A percentile compares a stretch with the other conserved stretches of the same genome.
Evolutionary conservation across 768 basidiomycete genomes (phyloP).

Genomic region (Leccinum subgranulosum): DNA sequence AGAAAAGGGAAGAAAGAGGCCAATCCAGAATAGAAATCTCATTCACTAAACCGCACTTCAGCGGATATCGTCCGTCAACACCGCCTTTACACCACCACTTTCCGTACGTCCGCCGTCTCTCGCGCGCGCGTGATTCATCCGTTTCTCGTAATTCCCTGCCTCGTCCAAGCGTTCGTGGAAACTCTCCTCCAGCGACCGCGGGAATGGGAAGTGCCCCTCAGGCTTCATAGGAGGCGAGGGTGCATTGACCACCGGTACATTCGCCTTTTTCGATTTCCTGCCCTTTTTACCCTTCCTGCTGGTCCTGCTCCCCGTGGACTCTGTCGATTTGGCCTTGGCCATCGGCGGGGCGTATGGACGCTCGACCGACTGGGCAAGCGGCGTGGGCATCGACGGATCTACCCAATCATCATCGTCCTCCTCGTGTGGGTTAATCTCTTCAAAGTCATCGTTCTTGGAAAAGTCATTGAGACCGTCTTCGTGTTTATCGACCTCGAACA

Average conservation of each 20-base stretch:
- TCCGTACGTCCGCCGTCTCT: slow-evolving; percentile 81
- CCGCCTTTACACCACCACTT: slow-evolving; percentile 81
- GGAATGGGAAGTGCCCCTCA: slow-evolving; percentile 60
- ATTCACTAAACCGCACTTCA: slow-evolving; percentile 13
- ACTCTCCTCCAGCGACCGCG: slow-evolving; percentile 45
- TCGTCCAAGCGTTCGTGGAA: slow-evolving; percentile 25
- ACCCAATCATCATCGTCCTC: slow-evolving; percentile 60
- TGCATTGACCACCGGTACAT: slow-evolving; percentile 39
- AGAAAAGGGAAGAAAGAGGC: not conserved
- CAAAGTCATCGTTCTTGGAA: slow-evolving; percentile 28
- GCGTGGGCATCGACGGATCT: slow-evolving; percentile 54
- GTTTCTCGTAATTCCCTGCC: slow-evolving; percentile 34
- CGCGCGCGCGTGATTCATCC: slow-evolving; percentile 74
- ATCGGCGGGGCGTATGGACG: slow-evolving; percentile 29
- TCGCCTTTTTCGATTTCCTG: slow-evolving; percentile 35
- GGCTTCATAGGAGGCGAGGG: slow-evolving; percentile 30
- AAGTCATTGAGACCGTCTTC: slow-evolving; percentile 21
- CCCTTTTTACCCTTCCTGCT: slow-evolving; percentile 33
- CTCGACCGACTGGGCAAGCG: slow-evolving; percentile 24
- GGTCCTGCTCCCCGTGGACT: slow-evolving; percentile 21
- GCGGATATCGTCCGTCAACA: slow-evolving; percentile 45
- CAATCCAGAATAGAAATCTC: slow-evolving; percentile 11
- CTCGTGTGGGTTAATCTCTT: slow-evolving; percentile 28
- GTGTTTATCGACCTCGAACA: slow-evolving; percentile 23
- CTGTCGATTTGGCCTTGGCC: slow-evolving; percentile 24